phyloP scores from a whole-genome alignment of 495 filamentous ascomycete species.

The Podospora fimiseda region DNA sequence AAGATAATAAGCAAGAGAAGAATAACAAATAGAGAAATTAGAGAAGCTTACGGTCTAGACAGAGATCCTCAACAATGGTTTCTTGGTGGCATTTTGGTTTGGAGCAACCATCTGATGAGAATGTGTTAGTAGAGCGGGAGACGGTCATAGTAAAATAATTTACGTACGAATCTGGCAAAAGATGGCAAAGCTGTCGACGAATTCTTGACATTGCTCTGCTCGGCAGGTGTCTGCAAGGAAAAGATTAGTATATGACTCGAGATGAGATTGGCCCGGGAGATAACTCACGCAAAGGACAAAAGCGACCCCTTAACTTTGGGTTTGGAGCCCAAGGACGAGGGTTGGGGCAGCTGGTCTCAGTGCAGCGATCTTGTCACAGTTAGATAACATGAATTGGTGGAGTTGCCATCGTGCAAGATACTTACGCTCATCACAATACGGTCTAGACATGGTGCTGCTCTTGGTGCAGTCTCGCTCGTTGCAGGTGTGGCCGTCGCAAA shows the following conservation, averaged over 20 bases:
- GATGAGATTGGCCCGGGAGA: neutral
- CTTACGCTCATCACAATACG: conserved; percentile 25
- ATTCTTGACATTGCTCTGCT: conserved; percentile 10
- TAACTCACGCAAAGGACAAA: conserved; percentile 16
- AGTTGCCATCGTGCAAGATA: neutral
- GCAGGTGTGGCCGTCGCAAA: conserved; percentile 24
- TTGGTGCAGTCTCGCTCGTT: conserved; percentile 19
- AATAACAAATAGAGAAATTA: neutral
- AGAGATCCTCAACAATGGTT: conserved; percentile 14
- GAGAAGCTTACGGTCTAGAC: conserved; percentile 8
- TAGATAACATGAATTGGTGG: too few species aligned
- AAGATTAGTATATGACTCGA: neutral
- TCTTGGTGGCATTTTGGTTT: conserved; percentile 11
- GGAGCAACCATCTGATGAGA: conserved; percentile 3
- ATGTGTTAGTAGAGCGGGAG: neutral
- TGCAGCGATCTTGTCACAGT: neutral
- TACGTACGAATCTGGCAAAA: conserved; percentile 18
- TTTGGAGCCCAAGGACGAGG: conserved; percentile 2
- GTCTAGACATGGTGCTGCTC: conserved; percentile 6
- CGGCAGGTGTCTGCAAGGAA: conserved; percentile 15
- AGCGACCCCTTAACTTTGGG: conserved; percentile 1
- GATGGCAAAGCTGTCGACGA: conserved; percentile 9
- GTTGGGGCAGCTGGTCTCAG: conserved; percentile 1
- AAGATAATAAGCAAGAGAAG: neutral
- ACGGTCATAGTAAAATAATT: too few species aligned